Evolutionary conservation across 176 grass and related monocot species (phyloP).

Genomic region (Raddia guianensis): DNA sequence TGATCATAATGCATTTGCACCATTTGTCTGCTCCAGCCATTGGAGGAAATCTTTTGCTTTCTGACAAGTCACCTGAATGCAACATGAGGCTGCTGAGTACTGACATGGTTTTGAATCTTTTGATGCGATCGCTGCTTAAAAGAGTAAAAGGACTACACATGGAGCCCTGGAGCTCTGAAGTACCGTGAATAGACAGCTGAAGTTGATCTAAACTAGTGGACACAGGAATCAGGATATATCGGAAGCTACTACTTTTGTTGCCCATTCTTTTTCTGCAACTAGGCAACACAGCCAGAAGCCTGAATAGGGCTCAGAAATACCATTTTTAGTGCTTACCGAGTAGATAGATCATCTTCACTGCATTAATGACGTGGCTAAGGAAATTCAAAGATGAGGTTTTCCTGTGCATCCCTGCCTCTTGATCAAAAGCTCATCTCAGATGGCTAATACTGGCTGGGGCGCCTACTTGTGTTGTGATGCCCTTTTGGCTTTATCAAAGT

Average conservation of each 20-base stretch:
- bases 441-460: conserved; percentile 15
- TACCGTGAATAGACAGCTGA: conserved; percentile 12
- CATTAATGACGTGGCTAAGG: neutral
- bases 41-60: conserved; percentile 13
- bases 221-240: neutral
- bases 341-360: neutral
- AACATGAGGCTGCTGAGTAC: conserved; percentile 21
- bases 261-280: neutral
- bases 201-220: conserved; percentile 7
- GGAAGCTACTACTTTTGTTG: neutral
- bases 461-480: neutral
- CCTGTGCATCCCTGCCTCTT: neutral
- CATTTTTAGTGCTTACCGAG: neutral
- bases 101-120: neutral
- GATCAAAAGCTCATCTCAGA: neutral
- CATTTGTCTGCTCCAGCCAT: conserved; percentile 35
- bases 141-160: conserved; percentile 19
- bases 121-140: conserved; percentile 4
- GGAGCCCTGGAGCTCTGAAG: conserved; percentile 21
- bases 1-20: conserved; percentile 38
- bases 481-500: conserved; percentile 17
- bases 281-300: neutral
- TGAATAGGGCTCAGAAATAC: neutral
- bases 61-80: conserved; percentile 33
- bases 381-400: conserved; percentile 31